phyloP scores from a whole-genome alignment of 192 early-diverging fungal species.

The Neocallimastix lanati region DNA sequence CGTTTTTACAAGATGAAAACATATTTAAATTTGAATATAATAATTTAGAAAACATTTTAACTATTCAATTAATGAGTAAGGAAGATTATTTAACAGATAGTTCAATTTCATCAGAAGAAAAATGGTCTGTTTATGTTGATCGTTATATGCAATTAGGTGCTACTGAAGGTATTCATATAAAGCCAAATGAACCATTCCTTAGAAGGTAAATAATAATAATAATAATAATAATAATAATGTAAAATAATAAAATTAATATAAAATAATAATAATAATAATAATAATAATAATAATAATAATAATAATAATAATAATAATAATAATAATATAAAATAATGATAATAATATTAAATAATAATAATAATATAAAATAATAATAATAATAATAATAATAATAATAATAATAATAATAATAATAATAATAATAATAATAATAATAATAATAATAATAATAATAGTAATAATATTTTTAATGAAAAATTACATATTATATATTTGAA shows the following conservation, averaged over 20 bases:
- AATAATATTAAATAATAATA: too few species aligned
- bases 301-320: too few species aligned
- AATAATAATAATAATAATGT: too few species aligned
- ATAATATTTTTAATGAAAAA: too few species aligned
- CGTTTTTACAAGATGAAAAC: conserved; percentile 44
- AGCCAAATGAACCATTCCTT: conserved; percentile 47
- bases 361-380: too few species aligned
- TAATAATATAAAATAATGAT: too few species aligned
- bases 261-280: neutral
- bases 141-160: conserved; percentile 76
- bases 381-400: too few species aligned
- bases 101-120: conserved; percentile 69
- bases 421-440: too few species aligned
- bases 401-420: too few species aligned
- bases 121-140: conserved; percentile 88
- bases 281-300: neutral
- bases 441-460: too few species aligned
- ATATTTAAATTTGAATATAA: conserved; percentile 66
- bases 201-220: conserved; percentile 21
- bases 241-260: too few species aligned
- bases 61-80: conserved; percentile 72
- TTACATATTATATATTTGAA: neutral
- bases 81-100: conserved; percentile 73
- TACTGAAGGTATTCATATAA: conserved; percentile 39
- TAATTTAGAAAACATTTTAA: conserved; percentile 38